phyloP scores from a whole-genome alignment of 495 filamentous ascomycete species.

The Pyronema domesticum region DNA sequence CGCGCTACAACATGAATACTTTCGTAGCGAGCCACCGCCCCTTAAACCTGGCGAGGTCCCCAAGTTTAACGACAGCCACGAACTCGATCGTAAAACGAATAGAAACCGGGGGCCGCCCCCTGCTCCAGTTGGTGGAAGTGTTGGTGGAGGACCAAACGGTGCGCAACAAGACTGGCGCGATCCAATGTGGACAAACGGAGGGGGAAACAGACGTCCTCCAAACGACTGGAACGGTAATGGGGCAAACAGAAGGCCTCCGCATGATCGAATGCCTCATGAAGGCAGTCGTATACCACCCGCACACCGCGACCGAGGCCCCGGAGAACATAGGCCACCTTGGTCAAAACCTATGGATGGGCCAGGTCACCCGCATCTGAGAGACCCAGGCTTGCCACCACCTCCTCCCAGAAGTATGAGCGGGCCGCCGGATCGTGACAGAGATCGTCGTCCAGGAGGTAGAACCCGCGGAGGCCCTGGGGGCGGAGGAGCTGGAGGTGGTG shows the following conservation, averaged over 20 bases:
- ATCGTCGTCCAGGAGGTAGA: constrained; percentile 11
- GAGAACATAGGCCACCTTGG: constrained; percentile 23
- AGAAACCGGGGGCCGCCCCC: constrained; percentile 66
- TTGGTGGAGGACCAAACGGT: constrained; percentile 55
- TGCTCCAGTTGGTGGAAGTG: constrained; percentile 72
- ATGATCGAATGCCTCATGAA: not conserved
- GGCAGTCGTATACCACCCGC: not conserved
- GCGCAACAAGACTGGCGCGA: constrained; percentile 21
- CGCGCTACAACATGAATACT: constrained; percentile 84
- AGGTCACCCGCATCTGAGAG: constrained; percentile 23
- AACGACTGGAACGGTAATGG: constrained; percentile 16
- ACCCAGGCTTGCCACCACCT: constrained; percentile 24
- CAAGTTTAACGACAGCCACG: constrained; percentile 81
- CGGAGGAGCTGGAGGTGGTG: constrained; percentile 22
- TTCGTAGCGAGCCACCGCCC: constrained; percentile 58
- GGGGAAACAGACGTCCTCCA: constrained; percentile 28
- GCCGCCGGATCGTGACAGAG: constrained; percentile 13
- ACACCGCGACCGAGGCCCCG: not conserved
- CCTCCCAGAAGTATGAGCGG: constrained; percentile 15
- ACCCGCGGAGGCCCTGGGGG: constrained; percentile 20
- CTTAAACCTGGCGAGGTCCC: constrained; percentile 68
- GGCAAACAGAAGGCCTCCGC: not conserved
- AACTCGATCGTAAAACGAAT: constrained; percentile 78
- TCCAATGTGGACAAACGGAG: constrained; percentile 28
- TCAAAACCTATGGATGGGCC: constrained; percentile 15